A percentile compares a stretch with the other conserved stretches of the same genome.
Conservation (phyloP, 495 filamentous ascomycete genomes). For the Glonium stellatum region DNA sequence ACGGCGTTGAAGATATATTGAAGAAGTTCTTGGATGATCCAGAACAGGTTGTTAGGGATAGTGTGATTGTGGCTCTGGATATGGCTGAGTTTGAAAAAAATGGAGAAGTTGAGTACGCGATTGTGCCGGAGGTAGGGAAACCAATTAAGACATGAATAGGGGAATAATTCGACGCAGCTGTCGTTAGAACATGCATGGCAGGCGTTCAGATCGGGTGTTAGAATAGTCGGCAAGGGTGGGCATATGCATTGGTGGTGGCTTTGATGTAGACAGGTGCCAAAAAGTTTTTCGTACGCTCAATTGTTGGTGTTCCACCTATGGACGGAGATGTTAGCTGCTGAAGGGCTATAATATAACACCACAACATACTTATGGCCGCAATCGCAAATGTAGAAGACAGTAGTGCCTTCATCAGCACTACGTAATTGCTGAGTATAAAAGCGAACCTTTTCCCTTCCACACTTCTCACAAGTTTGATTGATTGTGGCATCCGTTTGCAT, state of each 20-base stretch:
- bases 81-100: slow-evolving; percentile 97
- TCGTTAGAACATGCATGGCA: neutral
- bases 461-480: slow-evolving; percentile 66
- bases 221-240: neutral
- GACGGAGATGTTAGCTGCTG: slow-evolving; percentile 21
- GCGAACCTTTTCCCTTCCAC: slow-evolving; percentile 74
- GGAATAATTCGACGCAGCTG: slow-evolving; percentile 6
- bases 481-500: slow-evolving; percentile 69
- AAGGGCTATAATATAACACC: neutral
- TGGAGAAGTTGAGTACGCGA: slow-evolving; percentile 80
- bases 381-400: slow-evolving; percentile 74
- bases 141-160: slow-evolving; percentile 7
- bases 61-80: slow-evolving; percentile 88
- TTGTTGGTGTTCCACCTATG: slow-evolving; percentile 57
- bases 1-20: slow-evolving; percentile 81
- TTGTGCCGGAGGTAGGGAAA: slow-evolving; percentile 55
- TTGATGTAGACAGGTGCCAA: neutral
- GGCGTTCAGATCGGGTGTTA: neutral
- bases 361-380: slow-evolving; percentile 74
- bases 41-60: slow-evolving; percentile 90
- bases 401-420: slow-evolving; percentile 91
- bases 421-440: slow-evolving; percentile 80
- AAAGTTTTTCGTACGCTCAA: slow-evolving; percentile 30
- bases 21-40: slow-evolving; percentile 80
- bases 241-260: neutral